A percentile compares a stretch with the other conserved stretches of the same genome.
These are phyloP conservation scores for Naematelia aurantialba DNA, from an alignment of 768 basidiomycete species.

Conservation along the genomic window DNA sequence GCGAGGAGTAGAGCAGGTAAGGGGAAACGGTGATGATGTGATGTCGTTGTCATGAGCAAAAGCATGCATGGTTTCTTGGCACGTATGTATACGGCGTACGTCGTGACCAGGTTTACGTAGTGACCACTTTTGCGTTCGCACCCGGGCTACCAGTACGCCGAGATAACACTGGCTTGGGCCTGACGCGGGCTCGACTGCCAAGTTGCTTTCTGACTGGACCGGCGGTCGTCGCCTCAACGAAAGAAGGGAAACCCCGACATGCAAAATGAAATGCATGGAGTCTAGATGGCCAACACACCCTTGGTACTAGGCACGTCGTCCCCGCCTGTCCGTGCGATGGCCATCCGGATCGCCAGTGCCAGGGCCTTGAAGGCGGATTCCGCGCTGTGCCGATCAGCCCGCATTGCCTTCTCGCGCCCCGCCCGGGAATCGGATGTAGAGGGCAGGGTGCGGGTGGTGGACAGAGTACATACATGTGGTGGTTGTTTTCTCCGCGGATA, in stretches of 20 bases:
- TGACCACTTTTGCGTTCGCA: no score
- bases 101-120: no score
- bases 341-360: constrained; percentile 89
- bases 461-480: constrained; percentile 70
- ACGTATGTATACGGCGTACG: not conserved
- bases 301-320: constrained; percentile 94
- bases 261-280: no score
- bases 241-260: no score
- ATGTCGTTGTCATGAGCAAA: not conserved
- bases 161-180: no score
- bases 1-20: not conserved
- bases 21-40: constrained; percentile 1
- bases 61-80: not conserved
- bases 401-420: not conserved
- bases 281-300: constrained; percentile 67
- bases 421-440: not conserved
- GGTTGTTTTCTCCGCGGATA: constrained; percentile 91
- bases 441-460: not conserved
- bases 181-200: no score
- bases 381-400: constrained; percentile 58
- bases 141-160: no score
- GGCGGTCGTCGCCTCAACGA: not conserved
- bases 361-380: constrained; percentile 98
- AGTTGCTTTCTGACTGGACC: not conserved
- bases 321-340: constrained; percentile 83